A percentile compares a stretch with the other conserved stretches of the same genome.
Conservation (phyloP, 2,329 filamentous ascomycete species). For the Pestalotiopsis sp. region DNA sequence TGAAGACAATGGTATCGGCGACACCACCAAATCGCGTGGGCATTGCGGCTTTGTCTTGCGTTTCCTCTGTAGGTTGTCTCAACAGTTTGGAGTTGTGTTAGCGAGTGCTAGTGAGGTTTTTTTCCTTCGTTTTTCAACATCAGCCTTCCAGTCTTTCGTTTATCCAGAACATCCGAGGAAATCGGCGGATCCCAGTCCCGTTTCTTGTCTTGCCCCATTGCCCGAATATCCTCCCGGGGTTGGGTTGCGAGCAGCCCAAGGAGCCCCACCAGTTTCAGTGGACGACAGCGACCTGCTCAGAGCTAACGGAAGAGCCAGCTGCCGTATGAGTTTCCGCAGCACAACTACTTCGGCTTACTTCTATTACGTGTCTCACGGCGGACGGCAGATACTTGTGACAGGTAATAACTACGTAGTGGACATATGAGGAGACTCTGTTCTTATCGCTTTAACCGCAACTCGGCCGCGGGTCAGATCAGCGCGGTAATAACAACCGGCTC, state of each 20-base stretch:
- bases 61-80: not conserved
- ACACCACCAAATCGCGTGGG: not conserved
- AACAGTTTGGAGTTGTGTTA: not conserved
- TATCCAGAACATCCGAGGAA: too few relatives aligned
- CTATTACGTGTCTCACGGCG: not conserved
- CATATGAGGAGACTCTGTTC: not conserved
- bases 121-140: not conserved
- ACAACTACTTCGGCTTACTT: not conserved
- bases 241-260: not conserved
- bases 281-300: not conserved
- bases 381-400: not conserved
- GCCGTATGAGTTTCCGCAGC: not conserved
- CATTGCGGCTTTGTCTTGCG: not conserved
- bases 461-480: not conserved
- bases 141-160: too few relatives aligned
- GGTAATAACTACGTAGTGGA: not conserved
- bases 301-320: not conserved
- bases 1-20: conserved; percentile 3
- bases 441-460: not conserved
- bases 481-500: not conserved
- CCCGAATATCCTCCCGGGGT: not conserved
- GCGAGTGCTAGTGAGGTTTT: not conserved
- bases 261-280: not conserved
- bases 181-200: not conserved
- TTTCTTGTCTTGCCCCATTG: not conserved